A percentile compares a stretch with the other conserved stretches of the same genome.
These are phyloP conservation scores for Candida sithepensis DNA, from an alignment of 805 yeast genomes.

Conservation along the genomic window DNA sequence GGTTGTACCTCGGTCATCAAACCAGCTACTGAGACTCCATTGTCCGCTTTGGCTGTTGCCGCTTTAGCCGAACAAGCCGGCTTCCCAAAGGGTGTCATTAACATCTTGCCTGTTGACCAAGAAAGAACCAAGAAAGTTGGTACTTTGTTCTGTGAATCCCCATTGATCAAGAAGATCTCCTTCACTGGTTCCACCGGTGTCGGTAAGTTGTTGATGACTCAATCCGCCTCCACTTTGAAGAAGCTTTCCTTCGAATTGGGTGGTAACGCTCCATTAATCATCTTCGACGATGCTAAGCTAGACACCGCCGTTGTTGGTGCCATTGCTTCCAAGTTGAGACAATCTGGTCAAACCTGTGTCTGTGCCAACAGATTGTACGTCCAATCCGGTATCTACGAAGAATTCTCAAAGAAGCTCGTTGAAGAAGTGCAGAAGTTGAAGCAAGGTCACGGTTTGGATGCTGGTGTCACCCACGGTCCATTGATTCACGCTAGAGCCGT, in stretches of 20 bases:
- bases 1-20: slow-evolving; percentile 77
- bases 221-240: slow-evolving; percentile 59
- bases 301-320: slow-evolving; percentile 66
- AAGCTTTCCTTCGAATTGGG: slow-evolving; percentile 73
- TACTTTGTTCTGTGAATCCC: slow-evolving; percentile 50
- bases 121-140: slow-evolving; percentile 47
- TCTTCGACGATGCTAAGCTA: slow-evolving; percentile 69
- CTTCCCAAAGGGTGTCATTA: slow-evolving; percentile 65
- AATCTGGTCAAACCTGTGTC: slow-evolving; percentile 79
- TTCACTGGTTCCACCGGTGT: slow-evolving; percentile 79
- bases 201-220: slow-evolving; percentile 64
- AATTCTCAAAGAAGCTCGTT: slow-evolving; percentile 48
- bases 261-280: slow-evolving; percentile 77
- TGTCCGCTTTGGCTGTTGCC: slow-evolving; percentile 67
- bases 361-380: slow-evolving; percentile 72
- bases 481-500: slow-evolving; percentile 62
- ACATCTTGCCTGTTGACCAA: slow-evolving; percentile 51
- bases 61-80: slow-evolving; percentile 63
- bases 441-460: slow-evolving; percentile 61
- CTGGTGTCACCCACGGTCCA: slow-evolving; percentile 71
- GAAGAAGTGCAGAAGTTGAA: slow-evolving; percentile 41
- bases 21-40: slow-evolving; percentile 77
- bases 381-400: slow-evolving; percentile 62
- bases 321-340: slow-evolving; percentile 65
- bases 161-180: slow-evolving; percentile 59